Evolutionary conservation across 176 grass and related monocot species (phyloP).

Genomic region (Sorghum bicolor): Sorghum_bicolor_NCBIv3 NC_012878.2:58340001-58340500

Average conservation of each 20-base stretch:
- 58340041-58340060: too few relatives aligned
- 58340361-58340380: not conserved
- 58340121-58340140: not conserved
- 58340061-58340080: too few relatives aligned
- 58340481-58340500: slow-evolving; percentile 88
- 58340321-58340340: not conserved
- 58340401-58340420: not conserved
- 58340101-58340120: not conserved
- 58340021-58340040: too few relatives aligned
- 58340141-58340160: not conserved
- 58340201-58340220: slow-evolving; percentile 1
- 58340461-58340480: slow-evolving; percentile 58
- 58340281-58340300: not conserved
- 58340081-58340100: not conserved
- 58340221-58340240: slow-evolving; percentile 29
- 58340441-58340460: not conserved
- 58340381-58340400: not conserved
- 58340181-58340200: not conserved
- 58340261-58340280: not conserved
- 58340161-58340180: not conserved
- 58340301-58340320: not conserved
- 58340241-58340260: slow-evolving; percentile 27
- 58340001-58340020: too few relatives aligned
- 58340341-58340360: not conserved
- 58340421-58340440: not conserved